Percentiles rank a stretch among this genome's conserved stretches.
These are phyloP conservation scores for Drechslera avenae DNA, from an alignment of 2,329 filamentous ascomycete species.

Conservation along the genomic window DNA sequence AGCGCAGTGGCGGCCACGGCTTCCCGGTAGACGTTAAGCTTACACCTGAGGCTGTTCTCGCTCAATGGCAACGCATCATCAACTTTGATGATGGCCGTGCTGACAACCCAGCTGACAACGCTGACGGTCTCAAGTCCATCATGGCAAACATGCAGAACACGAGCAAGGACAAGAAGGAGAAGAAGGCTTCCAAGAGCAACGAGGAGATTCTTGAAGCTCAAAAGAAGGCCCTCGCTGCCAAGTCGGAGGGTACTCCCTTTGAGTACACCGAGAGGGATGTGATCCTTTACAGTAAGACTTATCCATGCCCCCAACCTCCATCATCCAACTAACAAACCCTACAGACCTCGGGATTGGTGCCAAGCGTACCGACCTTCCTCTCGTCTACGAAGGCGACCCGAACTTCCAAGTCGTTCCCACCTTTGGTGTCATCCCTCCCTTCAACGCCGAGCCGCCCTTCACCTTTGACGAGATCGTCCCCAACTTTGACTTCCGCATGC, in stretches of 20 bases:
- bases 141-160: constrained; percentile 87
- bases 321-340: constrained; percentile 23
- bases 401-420: constrained; percentile 93
- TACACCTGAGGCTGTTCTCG: constrained; percentile 81
- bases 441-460: constrained; percentile 81
- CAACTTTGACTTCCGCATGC: constrained; percentile 98
- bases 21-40: constrained; percentile 83
- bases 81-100: constrained; percentile 87
- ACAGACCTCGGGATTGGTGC: constrained; percentile 83
- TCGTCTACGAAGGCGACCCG: constrained; percentile 88
- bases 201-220: constrained; percentile 76
- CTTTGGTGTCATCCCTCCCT: constrained; percentile 95
- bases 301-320: background rate
- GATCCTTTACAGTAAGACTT: constrained; percentile 76
- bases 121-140: constrained; percentile 78
- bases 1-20: constrained; percentile 83
- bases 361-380: constrained; percentile 83
- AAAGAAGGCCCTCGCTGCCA: constrained; percentile 72
- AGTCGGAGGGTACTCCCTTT: constrained; percentile 76
- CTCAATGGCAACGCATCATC: constrained; percentile 68
- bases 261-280: constrained; percentile 83
- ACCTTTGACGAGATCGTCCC: constrained; percentile 81
- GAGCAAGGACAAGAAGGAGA: constrained; percentile 51
- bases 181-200: constrained; percentile 59
- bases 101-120: constrained; percentile 80